Conservation (phyloP, 164 flowering plant species). For the Macadamia tetraphylla region DNA sequence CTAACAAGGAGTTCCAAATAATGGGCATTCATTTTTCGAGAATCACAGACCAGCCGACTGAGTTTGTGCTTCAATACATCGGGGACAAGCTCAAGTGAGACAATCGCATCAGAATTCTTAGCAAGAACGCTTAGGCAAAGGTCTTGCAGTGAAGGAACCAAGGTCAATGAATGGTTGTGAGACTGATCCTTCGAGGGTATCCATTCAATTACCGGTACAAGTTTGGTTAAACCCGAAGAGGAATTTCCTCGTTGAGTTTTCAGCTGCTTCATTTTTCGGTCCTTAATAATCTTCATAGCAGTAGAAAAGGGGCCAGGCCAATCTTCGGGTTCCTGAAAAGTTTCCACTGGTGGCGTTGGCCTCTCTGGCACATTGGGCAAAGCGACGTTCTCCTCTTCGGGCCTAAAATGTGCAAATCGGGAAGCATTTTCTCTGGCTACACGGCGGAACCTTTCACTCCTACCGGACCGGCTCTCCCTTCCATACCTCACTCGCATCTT, state of each 20-base stretch:
- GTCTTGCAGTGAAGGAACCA: slow-evolving; percentile 49
- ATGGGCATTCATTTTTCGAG: slow-evolving; percentile 50
- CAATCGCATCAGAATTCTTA: slow-evolving; percentile 55
- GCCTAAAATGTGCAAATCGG: slow-evolving; percentile 44
- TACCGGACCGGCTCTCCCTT: neutral
- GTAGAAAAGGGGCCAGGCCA: slow-evolving; percentile 98
- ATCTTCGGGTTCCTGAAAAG: slow-evolving; percentile 39
- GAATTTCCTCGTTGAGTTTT: slow-evolving; percentile 9
- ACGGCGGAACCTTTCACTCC: slow-evolving; percentile 22
- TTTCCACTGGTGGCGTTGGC: slow-evolving; percentile 18
- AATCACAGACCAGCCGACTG: slow-evolving; percentile 50
- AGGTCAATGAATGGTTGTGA: neutral
- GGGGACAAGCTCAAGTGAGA: slow-evolving; percentile 63
- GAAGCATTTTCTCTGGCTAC: slow-evolving; percentile 43
- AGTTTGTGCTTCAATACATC: slow-evolving; percentile 53
- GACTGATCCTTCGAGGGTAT: slow-evolving; percentile 29
- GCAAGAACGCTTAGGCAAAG: slow-evolving; percentile 44
- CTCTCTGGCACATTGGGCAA: slow-evolving; percentile 12
- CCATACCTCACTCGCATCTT: neutral
- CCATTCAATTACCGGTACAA: slow-evolving; percentile 37
- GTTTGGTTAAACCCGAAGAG: slow-evolving; percentile 2
- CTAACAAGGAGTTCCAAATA: slow-evolving; percentile 47
- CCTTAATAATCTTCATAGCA: slow-evolving; percentile 71
- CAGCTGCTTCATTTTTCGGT: slow-evolving; percentile 31
- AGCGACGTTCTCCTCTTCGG: slow-evolving; percentile 17